Evolutionary conservation across 495 filamentous ascomycete species (phyloP).

Genomic region (Xylona heveae): DNA sequence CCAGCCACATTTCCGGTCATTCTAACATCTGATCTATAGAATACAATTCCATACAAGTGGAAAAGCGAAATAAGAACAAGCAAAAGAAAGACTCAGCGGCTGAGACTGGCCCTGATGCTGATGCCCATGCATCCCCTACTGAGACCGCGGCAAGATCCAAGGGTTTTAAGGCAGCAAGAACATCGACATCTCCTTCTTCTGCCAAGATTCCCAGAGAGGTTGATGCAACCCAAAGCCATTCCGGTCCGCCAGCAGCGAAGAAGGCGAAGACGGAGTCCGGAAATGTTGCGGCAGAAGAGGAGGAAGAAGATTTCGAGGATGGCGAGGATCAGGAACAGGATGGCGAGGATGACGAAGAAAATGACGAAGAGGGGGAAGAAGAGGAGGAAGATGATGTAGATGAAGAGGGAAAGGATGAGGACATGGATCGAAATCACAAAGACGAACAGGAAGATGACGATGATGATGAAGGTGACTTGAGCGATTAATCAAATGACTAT

Average conservation of each 20-base stretch:
- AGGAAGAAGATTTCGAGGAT: constrained; percentile 16
- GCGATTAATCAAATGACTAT: too few relatives aligned
- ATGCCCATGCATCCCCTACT: constrained; percentile 12
- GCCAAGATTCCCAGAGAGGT: too few relatives aligned
- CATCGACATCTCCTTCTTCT: neutral
- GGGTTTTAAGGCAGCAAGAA: constrained; percentile 1
- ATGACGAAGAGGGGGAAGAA: constrained; percentile 21
- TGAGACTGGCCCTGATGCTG: constrained; percentile 8
- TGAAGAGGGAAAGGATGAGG: constrained; percentile 4
- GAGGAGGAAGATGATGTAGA: constrained; percentile 11
- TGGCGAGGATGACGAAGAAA: constrained; percentile 14
- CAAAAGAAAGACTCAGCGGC: constrained; percentile 17
- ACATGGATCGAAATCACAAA: constrained; percentile 1
- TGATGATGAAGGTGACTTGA: constrained; percentile 4
- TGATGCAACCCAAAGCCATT: neutral
- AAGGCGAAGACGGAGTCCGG: constrained; percentile 5
- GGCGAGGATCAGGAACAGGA: constrained; percentile 22
- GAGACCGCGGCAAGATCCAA: constrained; percentile 19
- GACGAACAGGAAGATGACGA: constrained; percentile 5
- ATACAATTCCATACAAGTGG: constrained; percentile 38
- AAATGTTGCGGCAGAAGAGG: constrained; percentile 9
- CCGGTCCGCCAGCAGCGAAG: constrained; percentile 4
- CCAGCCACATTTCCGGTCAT: constrained; percentile 5
- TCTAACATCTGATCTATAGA: constrained; percentile 8
- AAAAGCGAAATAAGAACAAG: constrained; percentile 41